A percentile compares a stretch with the other conserved stretches of the same genome.
Evolutionary conservation across 805 yeast genomes (phyloP).

Genomic region (Kuraishia hungarica): DNA sequence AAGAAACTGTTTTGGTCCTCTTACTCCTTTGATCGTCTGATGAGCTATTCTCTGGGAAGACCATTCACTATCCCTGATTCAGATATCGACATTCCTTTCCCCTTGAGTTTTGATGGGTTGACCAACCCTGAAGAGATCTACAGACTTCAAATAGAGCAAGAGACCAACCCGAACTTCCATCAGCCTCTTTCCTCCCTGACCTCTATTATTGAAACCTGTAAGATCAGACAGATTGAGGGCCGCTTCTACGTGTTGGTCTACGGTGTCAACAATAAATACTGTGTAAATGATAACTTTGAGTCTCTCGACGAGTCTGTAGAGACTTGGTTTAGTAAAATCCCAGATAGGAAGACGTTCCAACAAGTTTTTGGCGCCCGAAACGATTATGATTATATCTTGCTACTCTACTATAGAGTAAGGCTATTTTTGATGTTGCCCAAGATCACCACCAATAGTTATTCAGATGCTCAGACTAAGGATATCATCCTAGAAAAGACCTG

Average conservation of each 20-base stretch:
- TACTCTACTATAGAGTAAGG: constrained; percentile 11
- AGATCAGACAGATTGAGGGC: constrained; percentile 13
- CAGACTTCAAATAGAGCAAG: constrained; percentile 10
- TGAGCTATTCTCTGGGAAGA: constrained; percentile 17
- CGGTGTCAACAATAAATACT: constrained; percentile 8
- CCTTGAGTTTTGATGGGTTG: constrained; percentile 12
- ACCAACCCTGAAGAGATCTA: constrained; percentile 8
- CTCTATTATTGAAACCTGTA: constrained; percentile 10
- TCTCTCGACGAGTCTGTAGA: constrained; percentile 9
- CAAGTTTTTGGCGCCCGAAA: constrained; percentile 9
- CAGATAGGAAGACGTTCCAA: constrained; percentile 7
- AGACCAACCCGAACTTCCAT: constrained; percentile 6
- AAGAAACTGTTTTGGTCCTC: constrained; percentile 20
- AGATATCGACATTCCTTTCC: constrained; percentile 20
- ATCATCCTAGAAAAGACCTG: constrained; percentile 11
- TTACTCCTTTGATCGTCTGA: constrained; percentile 17
- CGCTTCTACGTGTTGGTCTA: constrained; percentile 11
- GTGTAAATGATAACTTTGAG: constrained; percentile 9
- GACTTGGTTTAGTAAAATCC: constrained; percentile 8
- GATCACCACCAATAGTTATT: constrained; percentile 7
- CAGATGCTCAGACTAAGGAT: constrained; percentile 5
- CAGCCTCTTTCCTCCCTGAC: constrained; percentile 11
- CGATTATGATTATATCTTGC: constrained; percentile 12
- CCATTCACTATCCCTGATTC: constrained; percentile 19
- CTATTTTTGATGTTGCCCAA: constrained; percentile 11